Evolutionary conservation across 1,284 basidiomycete species (phyloP).

Genomic region (Sphaerobolus stellatus): DNA sequence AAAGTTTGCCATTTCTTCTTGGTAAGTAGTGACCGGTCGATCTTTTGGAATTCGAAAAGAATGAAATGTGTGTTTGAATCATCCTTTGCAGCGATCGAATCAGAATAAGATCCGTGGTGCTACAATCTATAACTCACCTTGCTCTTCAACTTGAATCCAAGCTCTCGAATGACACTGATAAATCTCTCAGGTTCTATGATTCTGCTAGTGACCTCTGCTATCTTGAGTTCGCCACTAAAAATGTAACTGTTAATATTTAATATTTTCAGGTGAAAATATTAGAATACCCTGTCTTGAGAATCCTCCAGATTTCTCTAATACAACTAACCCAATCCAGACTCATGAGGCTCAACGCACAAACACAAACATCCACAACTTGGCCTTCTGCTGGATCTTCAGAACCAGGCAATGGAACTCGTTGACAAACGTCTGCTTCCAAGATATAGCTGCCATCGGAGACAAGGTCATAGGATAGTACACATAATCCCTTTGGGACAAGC

Average conservation of each 20-base stretch:
- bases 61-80: conserved; percentile 86
- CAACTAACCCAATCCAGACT: conserved; percentile 94
- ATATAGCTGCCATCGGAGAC: conserved; percentile 74
- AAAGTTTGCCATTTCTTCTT: conserved; percentile 68
- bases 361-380: conserved; percentile 86
- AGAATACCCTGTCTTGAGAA: conserved; percentile 75
- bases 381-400: conserved; percentile 58
- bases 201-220: conserved; percentile 95
- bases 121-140: conserved; percentile 53
- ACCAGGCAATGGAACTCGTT: conserved; percentile 77
- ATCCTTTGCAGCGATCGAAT: conserved; percentile 49
- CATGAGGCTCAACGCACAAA: conserved; percentile 97
- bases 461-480: conserved; percentile 79
- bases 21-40: conserved; percentile 41
- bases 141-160: conserved; percentile 78
- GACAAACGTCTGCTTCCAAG: conserved; percentile 77
- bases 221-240: conserved; percentile 79
- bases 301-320: conserved; percentile 85
- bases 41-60: conserved; percentile 81
- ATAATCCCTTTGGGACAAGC: conserved; percentile 66
- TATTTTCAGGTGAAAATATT: conserved; percentile 5
- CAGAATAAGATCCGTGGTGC: conserved; percentile 1
- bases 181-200: conserved; percentile 80
- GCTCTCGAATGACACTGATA: conserved; percentile 61
- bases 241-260: conserved; percentile 3